A percentile compares a stretch with the other conserved stretches of the same genome.
These are phyloP conservation scores for Cucurbita maxima DNA, from an alignment of 306 rosid genomes.

Conservation along the genomic window DNA sequence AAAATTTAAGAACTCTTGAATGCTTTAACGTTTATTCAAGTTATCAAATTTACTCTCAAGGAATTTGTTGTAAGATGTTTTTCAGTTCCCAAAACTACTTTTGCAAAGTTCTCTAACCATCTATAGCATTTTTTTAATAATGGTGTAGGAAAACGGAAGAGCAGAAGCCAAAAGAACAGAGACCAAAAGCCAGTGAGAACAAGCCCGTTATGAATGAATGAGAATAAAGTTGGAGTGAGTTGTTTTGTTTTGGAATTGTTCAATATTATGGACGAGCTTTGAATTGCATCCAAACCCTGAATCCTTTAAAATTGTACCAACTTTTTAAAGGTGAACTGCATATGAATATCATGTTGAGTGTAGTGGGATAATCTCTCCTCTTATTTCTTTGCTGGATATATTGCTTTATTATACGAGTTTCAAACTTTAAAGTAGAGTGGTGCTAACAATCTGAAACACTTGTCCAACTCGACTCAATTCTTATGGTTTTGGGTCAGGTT, in stretches of 20 bases:
- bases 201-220: constrained; percentile 93
- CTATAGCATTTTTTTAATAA: not conserved
- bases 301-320: not conserved
- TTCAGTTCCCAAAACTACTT: not conserved
- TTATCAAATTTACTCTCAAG: too few relatives aligned
- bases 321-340: not conserved
- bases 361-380: not conserved
- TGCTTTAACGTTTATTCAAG: too few relatives aligned
- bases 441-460: too few relatives aligned
- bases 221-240: not conserved
- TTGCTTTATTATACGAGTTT: too few relatives aligned
- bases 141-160: constrained; percentile 65
- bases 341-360: not conserved
- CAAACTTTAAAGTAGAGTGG: too few relatives aligned
- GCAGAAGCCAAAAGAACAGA: constrained; percentile 89
- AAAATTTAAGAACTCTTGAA: too few relatives aligned
- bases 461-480: too few relatives aligned
- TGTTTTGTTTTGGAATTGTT: not conserved
- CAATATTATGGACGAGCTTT: not conserved
- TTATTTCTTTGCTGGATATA: too few relatives aligned
- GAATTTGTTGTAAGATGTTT: not conserved
- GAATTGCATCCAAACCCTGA: not conserved
- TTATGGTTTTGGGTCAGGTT: too few relatives aligned
- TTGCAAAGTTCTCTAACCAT: not conserved
- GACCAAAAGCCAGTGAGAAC: constrained; percentile 74